phyloP scores from a whole-genome alignment of 306 rosid genomes.

The Castanopsis chinensis region DNA sequence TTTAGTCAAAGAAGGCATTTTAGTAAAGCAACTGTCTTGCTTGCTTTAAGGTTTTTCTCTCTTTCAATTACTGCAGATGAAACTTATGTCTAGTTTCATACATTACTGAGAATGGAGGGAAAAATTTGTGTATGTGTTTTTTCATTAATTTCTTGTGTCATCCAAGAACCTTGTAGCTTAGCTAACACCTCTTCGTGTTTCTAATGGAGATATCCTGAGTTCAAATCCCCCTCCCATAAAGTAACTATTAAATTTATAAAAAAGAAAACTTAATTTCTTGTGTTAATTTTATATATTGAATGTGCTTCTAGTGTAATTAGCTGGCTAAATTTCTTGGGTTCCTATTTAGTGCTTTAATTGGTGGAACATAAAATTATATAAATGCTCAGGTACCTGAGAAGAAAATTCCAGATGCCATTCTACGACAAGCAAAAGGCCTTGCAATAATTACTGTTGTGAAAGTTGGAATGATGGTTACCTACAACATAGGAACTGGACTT shows the following conservation, averaged over 20 bases:
- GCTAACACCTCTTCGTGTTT: too few relatives aligned
- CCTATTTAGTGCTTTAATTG: constrained; percentile 2
- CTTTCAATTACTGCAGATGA: background rate
- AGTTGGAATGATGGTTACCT: constrained; percentile 86
- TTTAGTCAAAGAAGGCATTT: background rate
- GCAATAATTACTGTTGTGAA: constrained; percentile 86
- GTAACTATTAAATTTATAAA: too few relatives aligned
- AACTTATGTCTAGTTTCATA: background rate
- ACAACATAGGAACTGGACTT: constrained; percentile 89
- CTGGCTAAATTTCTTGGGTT: background rate
- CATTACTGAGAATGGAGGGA: background rate
- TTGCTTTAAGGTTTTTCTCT: background rate
- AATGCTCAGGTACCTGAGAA: constrained; percentile 69
- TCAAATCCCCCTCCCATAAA: too few relatives aligned
- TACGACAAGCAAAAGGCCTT: constrained; percentile 90
- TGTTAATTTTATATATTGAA: background rate
- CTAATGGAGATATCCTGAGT: too few relatives aligned
- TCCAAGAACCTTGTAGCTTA: too few relatives aligned
- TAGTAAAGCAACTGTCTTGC: background rate
- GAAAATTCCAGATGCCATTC: constrained; percentile 80
- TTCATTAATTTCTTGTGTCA: background rate
- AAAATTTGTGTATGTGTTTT: background rate
- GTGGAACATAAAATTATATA: constrained; percentile 27
- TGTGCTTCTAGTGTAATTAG: background rate
- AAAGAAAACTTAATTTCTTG: background rate